These are phyloP conservation scores for Verticillium nonalfalfae DNA, from an alignment of 2,329 filamentous ascomycete species.

Conservation along the genomic window DNA sequence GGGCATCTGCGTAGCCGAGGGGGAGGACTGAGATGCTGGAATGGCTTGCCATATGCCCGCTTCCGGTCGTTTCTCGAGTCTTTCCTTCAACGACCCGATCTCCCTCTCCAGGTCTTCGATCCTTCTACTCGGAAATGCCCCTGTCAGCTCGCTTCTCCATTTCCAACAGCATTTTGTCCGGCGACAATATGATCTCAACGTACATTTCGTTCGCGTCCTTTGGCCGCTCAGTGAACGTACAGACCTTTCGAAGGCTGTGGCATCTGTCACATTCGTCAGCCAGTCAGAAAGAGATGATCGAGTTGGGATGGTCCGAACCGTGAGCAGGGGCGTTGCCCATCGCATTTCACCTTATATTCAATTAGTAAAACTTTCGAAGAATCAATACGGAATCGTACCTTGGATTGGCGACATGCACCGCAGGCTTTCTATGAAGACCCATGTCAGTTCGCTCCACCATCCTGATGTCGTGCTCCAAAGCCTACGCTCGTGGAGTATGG, in stretches of 20 bases:
- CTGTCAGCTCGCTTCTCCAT: too few relatives aligned
- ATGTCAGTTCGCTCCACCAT: neutral
- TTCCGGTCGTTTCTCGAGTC: neutral
- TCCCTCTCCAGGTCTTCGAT: conserved; percentile 8
- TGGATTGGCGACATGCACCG: conserved; percentile 17
- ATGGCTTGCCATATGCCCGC: neutral
- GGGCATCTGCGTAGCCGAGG: neutral
- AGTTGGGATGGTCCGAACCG: conserved; percentile 4
- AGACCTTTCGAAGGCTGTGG: conserved; percentile 12
- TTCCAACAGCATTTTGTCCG: too few relatives aligned
- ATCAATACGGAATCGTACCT: conserved; percentile 8
- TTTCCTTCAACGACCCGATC: conserved; percentile 7
- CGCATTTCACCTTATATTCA: conserved; percentile 14
- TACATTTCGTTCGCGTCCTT: conserved; percentile 15
- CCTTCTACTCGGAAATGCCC: neutral
- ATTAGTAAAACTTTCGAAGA: neutral
- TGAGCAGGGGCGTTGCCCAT: conserved; percentile 17
- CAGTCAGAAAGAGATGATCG: neutral
- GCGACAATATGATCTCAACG: neutral
- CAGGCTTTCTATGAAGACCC: conserved; percentile 15
- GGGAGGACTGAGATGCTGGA: neutral
- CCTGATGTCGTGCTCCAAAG: neutral
- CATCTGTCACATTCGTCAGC: conserved; percentile 12
- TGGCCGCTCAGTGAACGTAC: conserved; percentile 15
- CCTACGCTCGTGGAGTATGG: too few relatives aligned